Evolutionary conservation across 495 filamentous ascomycete genomes (phyloP).

Genomic region (Daldinia vernicosa): DNA sequence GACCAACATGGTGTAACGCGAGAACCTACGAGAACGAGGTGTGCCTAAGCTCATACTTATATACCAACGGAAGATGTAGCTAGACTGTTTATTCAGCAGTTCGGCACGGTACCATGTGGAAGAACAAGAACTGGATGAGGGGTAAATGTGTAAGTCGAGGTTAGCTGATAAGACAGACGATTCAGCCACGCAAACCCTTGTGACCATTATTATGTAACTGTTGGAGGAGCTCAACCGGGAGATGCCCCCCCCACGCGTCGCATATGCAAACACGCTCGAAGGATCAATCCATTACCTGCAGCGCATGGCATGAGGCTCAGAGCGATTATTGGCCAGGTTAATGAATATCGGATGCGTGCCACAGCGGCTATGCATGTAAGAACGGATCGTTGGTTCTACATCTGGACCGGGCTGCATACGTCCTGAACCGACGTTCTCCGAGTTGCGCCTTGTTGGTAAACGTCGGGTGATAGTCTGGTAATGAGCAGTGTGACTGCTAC

Average conservation of each 20-base stretch:
- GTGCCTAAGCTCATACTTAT: conserved; percentile 14
- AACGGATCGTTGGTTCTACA: conserved; percentile 7
- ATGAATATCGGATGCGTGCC: conserved; percentile 20
- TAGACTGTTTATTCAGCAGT: not conserved
- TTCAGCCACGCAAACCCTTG: conserved; percentile 24
- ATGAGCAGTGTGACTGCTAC: conserved; percentile 12
- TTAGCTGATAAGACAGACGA: conserved; percentile 40
- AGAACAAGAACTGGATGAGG: conserved; percentile 41
- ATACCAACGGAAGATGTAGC: not conserved
- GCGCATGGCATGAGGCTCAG: conserved; percentile 20
- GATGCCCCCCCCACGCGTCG: conserved; percentile 27
- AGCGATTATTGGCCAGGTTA: conserved; percentile 26
- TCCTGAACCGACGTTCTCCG: conserved; percentile 20
- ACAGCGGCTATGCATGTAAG: conserved; percentile 36
- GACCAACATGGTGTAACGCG: conserved; percentile 9
- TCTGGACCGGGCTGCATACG: conserved; percentile 15
- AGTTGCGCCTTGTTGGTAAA: conserved; percentile 2
- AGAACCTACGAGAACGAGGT: conserved; percentile 5
- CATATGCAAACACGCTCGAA: conserved; percentile 18
- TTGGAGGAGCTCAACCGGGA: conserved; percentile 18
- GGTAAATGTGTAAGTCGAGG: conserved; percentile 22
- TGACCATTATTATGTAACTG: conserved; percentile 39
- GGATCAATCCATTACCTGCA: conserved; percentile 22
- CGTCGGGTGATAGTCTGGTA: not conserved
- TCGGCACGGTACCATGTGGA: conserved; percentile 32